Evolutionary conservation across 257 asterid genomes (phyloP), one percentile per base, ranked within the genome.

Genomic region (Cinchona pubescens): DNA sequence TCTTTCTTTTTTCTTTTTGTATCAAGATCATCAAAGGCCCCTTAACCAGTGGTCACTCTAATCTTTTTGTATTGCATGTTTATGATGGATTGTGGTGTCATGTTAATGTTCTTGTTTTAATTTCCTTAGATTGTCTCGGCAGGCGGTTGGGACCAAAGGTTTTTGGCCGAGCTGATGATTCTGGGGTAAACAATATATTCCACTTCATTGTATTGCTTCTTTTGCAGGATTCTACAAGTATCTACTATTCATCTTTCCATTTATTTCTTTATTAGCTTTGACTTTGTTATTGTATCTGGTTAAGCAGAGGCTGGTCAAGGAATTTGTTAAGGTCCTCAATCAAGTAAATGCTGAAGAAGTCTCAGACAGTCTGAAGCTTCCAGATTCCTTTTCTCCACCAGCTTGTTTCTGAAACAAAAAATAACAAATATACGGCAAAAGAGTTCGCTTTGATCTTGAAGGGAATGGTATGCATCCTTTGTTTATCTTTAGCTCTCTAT

Each of bases 141-240:
- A 91, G 98, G 71, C 86, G 99, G 69, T 85, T 91, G 87, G 99
- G 99, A 63, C 98, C 99, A 68, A 92, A 87, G 87, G 86, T 95
- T 85, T 92, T 95, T 67, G 96, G 98, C 67, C 86, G 96, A 87
- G 77, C 86, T 77, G 94, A 87, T 86, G 97, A 91, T 88, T 88
- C 97, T 77, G 97, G 96, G 96, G 99, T 95, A 83, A 87, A 68
- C 72, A 79, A 48, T 46, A 69, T 25, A 61, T 76, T 76, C 48
- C 76, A 43, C 10, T 73, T 64, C 13, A 66, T 75, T 76, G 48
- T n/a, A 55, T 60, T 69, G 59, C 12, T 35, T 67, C 16, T 51
- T 51, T 66, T 61, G 34, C 23, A 71, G 58, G 34, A 8, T 1
- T 9, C 78, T 80, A 45, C 61, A 35, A 38, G 45, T 67, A 40